phyloP scores from a whole-genome alignment of 306 rosid species.

The Cicer arietinum region DNA sequence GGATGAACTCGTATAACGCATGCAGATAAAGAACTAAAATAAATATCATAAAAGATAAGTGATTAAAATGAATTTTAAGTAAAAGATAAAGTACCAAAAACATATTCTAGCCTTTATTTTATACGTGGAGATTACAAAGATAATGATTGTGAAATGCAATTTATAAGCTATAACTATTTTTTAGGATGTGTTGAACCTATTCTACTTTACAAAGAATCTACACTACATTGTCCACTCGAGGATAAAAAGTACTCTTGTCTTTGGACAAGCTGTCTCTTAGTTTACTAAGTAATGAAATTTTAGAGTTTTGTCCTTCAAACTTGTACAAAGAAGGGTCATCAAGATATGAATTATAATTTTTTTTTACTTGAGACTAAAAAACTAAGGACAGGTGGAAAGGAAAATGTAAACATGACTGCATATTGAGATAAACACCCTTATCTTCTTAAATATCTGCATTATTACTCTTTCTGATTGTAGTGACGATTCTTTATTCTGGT shows the following conservation, averaged over 20 bases:
- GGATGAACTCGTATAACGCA: too few relatives aligned
- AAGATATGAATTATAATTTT: background rate
- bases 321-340: slow-evolving; percentile 1
- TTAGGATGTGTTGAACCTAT: too few relatives aligned
- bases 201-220: too few relatives aligned
- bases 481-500: slow-evolving; percentile 17
- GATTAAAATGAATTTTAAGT: background rate
- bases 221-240: too few relatives aligned
- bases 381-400: background rate
- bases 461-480: background rate
- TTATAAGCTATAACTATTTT: background rate
- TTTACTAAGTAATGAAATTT: too few relatives aligned
- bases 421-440: background rate
- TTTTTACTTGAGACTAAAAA: background rate
- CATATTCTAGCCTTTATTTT: background rate
- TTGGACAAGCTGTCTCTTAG: too few relatives aligned
- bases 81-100: background rate
- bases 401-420: slow-evolving; percentile 10
- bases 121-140: background rate
- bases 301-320: too few relatives aligned
- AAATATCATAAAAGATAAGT: background rate
- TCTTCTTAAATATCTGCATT: background rate
- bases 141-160: background rate
- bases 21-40: background rate
- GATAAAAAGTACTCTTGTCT: too few relatives aligned